phyloP scores from a whole-genome alignment of 2,329 filamentous ascomycete species.

The Neofusicoccum sp. region DNA sequence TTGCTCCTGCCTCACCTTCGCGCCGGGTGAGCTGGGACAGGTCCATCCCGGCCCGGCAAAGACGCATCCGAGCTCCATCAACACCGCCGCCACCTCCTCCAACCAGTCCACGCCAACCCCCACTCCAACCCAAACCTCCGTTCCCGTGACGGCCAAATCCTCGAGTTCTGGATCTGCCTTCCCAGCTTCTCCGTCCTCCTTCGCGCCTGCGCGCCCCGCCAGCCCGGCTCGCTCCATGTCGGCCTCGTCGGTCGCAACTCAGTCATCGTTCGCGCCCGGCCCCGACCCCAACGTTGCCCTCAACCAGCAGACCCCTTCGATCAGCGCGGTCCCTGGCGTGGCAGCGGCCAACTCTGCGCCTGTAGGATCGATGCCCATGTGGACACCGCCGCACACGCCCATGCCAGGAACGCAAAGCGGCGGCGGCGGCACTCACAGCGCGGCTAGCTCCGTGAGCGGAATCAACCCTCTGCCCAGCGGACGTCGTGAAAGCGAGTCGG shows the following conservation, averaged over 20 bases:
- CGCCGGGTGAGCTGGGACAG: conserved; percentile 80
- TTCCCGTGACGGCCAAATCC: conserved; percentile 57
- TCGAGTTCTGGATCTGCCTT: conserved; percentile 51
- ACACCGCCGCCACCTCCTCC: conserved; percentile 49
- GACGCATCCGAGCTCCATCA: conserved; percentile 45
- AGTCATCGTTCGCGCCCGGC: conserved; percentile 51
- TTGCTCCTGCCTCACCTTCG: conserved; percentile 88
- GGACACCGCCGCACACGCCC: conserved; percentile 90
- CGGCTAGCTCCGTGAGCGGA: conserved; percentile 55
- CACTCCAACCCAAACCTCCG: conserved; percentile 66
- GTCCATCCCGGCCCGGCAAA: conserved; percentile 70
- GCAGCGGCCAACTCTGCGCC: conserved; percentile 67
- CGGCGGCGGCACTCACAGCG: conserved; percentile 40
- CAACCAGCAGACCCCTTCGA: conserved; percentile 77
- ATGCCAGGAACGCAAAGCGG: conserved; percentile 40
- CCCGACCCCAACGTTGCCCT: conserved; percentile 52
- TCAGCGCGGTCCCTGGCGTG: conserved; percentile 75
- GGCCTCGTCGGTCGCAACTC: conserved; percentile 75
- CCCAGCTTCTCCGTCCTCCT: conserved; percentile 61
- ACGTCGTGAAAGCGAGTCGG: conserved; percentile 35
- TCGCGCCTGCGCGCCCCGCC: conserved; percentile 60
- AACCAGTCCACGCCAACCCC: conserved; percentile 70
- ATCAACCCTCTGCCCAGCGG: conserved; percentile 45
- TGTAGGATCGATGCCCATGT: conserved; percentile 66
- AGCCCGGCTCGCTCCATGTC: conserved; percentile 87